A percentile compares a stretch with the other conserved stretches of the same genome.
phyloP scores from a whole-genome alignment of 176 grass and related monocot genomes.

The Carex littledalei region DNA sequence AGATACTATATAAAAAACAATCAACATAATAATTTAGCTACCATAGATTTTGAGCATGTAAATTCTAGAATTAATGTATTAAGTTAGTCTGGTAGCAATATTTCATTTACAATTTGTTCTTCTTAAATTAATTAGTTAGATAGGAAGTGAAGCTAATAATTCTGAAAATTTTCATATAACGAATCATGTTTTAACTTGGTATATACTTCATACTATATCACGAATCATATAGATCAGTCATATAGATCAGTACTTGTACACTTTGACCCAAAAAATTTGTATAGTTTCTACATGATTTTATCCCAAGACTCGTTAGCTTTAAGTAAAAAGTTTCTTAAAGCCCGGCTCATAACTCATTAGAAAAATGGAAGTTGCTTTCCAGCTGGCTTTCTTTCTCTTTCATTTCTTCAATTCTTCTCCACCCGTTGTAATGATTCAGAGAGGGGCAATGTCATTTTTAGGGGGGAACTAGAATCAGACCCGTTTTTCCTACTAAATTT shows the following conservation, averaged over 20 bases:
- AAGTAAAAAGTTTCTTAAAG: background rate
- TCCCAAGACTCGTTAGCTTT: no score
- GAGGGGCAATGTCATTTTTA: no score
- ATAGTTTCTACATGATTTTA: no score
- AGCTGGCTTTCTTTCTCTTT: background rate
- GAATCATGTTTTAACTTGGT: background rate
- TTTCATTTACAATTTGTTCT: constrained; percentile 1
- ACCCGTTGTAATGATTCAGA: background rate
- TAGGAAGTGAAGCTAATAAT: background rate
- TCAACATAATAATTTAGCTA: no score
- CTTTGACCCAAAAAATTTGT: no score
- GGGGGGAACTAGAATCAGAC: no score
- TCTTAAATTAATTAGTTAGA: background rate
- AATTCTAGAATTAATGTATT: background rate
- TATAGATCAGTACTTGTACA: background rate
- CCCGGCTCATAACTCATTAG: background rate
- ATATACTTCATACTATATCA: background rate
- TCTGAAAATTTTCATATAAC: background rate
- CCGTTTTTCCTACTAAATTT: no score
- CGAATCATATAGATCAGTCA: no score
- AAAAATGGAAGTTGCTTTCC: background rate
- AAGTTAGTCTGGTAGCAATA: background rate
- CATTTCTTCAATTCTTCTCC: background rate
- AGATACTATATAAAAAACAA: no score
- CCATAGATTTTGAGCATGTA: background rate